Conservation (phyloP, 2,329 filamentous ascomycete genomes). For the Colletotrichum sp. region DNA sequence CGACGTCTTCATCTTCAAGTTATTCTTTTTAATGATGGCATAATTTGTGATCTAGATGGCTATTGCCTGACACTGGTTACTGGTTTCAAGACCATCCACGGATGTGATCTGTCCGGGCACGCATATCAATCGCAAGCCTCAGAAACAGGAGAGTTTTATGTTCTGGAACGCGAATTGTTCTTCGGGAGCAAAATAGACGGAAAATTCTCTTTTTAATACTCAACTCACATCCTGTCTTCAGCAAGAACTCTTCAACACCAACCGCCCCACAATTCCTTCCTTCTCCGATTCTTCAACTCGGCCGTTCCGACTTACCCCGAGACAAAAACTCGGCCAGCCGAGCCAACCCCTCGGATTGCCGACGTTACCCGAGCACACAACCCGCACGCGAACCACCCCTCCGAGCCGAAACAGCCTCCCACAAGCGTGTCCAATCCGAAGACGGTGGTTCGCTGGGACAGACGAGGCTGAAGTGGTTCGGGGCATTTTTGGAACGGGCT, state of each 20-base stretch:
- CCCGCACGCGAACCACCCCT: not conserved
- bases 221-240: not conserved
- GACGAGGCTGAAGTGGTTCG: not conserved
- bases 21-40: rapidly evolving
- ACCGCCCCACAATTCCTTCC: not conserved
- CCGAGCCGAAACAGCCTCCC: constrained; percentile 9
- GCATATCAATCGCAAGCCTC: too few species aligned
- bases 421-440: not conserved
- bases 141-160: too few species aligned
- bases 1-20: rapidly evolving
- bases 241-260: not conserved
- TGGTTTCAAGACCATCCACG: too few species aligned
- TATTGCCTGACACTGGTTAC: too few species aligned
- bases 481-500: not conserved
- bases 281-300: not conserved
- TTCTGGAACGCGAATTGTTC: too few species aligned
- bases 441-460: not conserved
- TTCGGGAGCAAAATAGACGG: rapidly evolving
- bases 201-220: not conserved
- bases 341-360: constrained; percentile 10
- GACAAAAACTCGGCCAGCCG: constrained; percentile 6
- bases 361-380: constrained; percentile 8
- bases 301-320: not conserved
- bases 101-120: too few species aligned
- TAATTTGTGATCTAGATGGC: rapidly evolving